Evolutionary conservation across 2,329 filamentous ascomycete species (phyloP).

Genomic region (Waltergamsia citrina): DNA sequence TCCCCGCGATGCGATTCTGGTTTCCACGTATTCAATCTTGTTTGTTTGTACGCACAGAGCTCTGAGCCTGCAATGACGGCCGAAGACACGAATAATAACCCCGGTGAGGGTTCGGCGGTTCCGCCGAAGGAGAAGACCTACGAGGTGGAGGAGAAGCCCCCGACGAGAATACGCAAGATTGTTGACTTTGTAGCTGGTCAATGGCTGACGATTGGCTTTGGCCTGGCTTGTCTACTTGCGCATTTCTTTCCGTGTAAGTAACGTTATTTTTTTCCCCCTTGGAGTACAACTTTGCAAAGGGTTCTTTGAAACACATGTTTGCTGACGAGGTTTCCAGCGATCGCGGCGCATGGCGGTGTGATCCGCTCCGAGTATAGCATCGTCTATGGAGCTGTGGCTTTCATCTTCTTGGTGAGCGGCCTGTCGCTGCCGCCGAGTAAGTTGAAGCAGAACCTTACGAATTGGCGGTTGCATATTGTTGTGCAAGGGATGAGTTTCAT

Average conservation of each 20-base stretch:
- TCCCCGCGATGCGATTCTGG: too few species aligned
- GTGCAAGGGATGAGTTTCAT: slow-evolving; percentile 61
- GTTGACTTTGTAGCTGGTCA: slow-evolving; percentile 38
- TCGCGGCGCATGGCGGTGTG: slow-evolving; percentile 36
- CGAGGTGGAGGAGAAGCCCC: neutral
- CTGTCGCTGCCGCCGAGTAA: slow-evolving; percentile 57
- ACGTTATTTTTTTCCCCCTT: too few species aligned
- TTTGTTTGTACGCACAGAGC: too few species aligned
- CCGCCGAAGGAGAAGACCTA: neutral
- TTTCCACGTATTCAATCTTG: too few species aligned
- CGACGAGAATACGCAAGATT: slow-evolving; percentile 5
- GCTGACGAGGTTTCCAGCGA: slow-evolving; percentile 18
- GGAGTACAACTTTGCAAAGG: too few species aligned
- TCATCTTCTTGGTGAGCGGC: slow-evolving; percentile 65
- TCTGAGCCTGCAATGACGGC: too few species aligned
- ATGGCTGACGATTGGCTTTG: slow-evolving; percentile 57
- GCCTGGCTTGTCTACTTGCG: slow-evolving; percentile 36
- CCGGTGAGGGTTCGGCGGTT: too few species aligned
- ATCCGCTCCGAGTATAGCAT: slow-evolving; percentile 49
- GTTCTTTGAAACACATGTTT: too few species aligned
- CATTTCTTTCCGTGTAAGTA: slow-evolving; percentile 32
- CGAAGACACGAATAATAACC: too few species aligned
- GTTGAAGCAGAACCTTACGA: slow-evolving; percentile 49
- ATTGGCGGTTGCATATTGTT: slow-evolving; percentile 59
- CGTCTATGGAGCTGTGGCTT: slow-evolving; percentile 57